Evolutionary conservation across 148 eudicot genomes (phyloP).

Genomic region (Persicaria maculosa): DNA sequence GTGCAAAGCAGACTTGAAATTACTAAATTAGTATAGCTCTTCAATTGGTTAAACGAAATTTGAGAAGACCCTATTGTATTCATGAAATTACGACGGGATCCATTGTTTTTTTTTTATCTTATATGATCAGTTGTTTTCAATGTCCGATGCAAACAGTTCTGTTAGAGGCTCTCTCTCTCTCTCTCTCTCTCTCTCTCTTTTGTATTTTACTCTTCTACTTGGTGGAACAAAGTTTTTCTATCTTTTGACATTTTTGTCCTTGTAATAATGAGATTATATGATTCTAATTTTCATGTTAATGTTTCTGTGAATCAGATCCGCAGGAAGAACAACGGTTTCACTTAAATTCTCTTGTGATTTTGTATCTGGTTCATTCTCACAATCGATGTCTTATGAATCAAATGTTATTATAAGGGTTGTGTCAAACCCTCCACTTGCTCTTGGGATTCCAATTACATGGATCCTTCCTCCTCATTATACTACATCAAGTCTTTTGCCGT

Average conservation of each 20-base stretch:
- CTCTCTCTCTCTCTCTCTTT: too few species aligned
- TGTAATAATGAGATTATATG: neutral
- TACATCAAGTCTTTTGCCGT: conserved; percentile 61
- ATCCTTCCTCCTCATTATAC: conserved; percentile 82
- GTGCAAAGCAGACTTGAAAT: neutral
- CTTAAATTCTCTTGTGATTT: conserved; percentile 74
- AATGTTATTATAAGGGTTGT: conserved; percentile 52
- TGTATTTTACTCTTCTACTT: neutral
- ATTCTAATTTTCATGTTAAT: neutral
- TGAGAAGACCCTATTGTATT: neutral
- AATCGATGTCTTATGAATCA: conserved; percentile 51
- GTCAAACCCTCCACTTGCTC: conserved; percentile 82
- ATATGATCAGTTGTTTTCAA: neutral
- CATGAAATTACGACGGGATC: neutral
- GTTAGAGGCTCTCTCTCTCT: conserved; percentile 2
- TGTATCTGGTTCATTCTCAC: conserved; percentile 35
- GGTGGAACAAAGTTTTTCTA: neutral
- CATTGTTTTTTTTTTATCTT: neutral
- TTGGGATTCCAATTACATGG: conserved; percentile 81
- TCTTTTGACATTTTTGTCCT: neutral
- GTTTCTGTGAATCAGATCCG: conserved; percentile 34
- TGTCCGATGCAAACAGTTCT: neutral
- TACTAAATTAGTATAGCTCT: neutral
- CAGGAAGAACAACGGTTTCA: conserved; percentile 54
- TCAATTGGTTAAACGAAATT: neutral